Conservation (phyloP, 225 moss, liverwort and hornwort species). For the Straminergon stramineum region DNA sequence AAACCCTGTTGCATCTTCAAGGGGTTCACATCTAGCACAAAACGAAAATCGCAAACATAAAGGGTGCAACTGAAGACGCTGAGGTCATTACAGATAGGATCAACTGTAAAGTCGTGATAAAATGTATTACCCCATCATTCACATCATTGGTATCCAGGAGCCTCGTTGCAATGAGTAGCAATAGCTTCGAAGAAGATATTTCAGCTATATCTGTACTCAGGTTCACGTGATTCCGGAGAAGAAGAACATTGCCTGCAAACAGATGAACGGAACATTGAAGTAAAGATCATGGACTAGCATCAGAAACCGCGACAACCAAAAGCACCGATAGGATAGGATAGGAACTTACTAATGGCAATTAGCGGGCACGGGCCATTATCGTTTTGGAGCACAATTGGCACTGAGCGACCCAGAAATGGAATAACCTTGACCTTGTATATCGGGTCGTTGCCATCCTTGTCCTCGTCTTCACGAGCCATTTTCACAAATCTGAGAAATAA, state of each 20-base stretch:
- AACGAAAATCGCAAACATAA: not conserved
- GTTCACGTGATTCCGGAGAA: slow-evolving; percentile 77
- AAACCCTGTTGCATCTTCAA: not conserved
- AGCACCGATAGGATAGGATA: not conserved
- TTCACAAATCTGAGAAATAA: slow-evolving; percentile 12
- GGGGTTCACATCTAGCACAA: not conserved
- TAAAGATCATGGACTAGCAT: not conserved
- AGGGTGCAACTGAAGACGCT: not conserved
- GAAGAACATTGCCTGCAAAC: slow-evolving; percentile 82
- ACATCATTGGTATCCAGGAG: slow-evolving; percentile 87
- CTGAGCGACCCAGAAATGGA: slow-evolving; percentile 72
- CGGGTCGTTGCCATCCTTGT: slow-evolving; percentile 61
- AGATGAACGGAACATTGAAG: not conserved
- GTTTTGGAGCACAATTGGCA: slow-evolving; percentile 96
- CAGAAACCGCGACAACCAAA: not conserved
- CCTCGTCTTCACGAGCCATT: slow-evolving; percentile 87
- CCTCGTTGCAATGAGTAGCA: slow-evolving; percentile 80
- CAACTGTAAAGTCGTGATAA: not conserved
- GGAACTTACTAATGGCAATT: slow-evolving; percentile 83
- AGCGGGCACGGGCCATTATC: slow-evolving; percentile 99
- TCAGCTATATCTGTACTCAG: slow-evolving; percentile 67
- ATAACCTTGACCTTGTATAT: slow-evolving; percentile 88
- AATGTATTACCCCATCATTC: slow-evolving; percentile 54
- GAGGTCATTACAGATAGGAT: not conserved
- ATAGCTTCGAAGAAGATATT: slow-evolving; percentile 75